Base-by-base conservation (phyloP, 768 basidiomycete species). In the Agrocybe pediades region DNA sequence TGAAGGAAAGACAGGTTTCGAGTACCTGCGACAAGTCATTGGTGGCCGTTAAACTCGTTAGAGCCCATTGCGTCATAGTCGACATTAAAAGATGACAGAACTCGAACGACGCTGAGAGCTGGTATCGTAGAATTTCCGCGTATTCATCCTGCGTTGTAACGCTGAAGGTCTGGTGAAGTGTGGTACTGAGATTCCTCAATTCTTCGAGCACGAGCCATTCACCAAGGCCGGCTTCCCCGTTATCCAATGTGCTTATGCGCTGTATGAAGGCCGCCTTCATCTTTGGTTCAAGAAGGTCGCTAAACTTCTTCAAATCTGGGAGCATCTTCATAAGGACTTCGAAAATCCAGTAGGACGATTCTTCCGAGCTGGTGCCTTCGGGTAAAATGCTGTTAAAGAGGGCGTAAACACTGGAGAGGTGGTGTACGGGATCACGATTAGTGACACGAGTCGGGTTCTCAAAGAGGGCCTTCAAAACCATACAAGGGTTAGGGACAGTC, bases 131-230 rank as follows among this genome's bases (percentile, higher is more conserved):
- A 53, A 83, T 58, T 1, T 66, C 56, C 9, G 67, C 71, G 43
- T 74, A 68, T 7, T 78, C 70, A 26, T 68, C 68, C 24, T 53
- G 51, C 4, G 42, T 46, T 23, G 40, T 17, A n/a, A 41, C n/a
- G 30, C 46, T 44, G 11, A 49, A 42, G 13, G 57, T 44, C 27
- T 21, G 47, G 46, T 73, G 71, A 19, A 84, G 68, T 19, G 68
- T 63, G 11, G 65, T 66, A 6, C 68, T 68, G 41, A 87, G 68
- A n/a, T 74, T 68, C 63, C 81, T 83, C 53, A 87, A 60, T 55
- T 88, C 86, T 57, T 87, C 82, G n/a, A 69, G 61, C 8, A 92
- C 60, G 21, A 92, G 61, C 88, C 88, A 92, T 54, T 88, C 85
- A 16, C 82, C 86, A 2, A 88, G 68, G 2, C 83, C 84, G 19